Conservation (phyloP, 1,139 yeast genomes). For the Lodderomyces pseudojiufengensis region DNA sequence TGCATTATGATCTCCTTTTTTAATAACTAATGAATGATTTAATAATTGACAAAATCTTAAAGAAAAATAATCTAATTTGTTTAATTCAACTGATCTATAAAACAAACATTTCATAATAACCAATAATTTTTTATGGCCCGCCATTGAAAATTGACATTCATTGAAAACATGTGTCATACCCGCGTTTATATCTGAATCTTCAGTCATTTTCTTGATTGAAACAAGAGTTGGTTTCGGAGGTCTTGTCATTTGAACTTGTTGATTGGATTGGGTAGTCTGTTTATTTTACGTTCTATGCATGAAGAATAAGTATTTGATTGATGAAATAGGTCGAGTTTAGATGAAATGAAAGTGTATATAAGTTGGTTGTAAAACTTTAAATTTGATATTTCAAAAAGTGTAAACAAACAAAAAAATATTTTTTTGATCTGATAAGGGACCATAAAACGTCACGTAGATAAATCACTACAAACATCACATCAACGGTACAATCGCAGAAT, state of each 20-base stretch:
- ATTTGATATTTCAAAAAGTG: too few relatives aligned
- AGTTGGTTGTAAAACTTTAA: too few relatives aligned
- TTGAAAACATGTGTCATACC: slow-evolving; percentile 73
- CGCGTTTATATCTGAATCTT: slow-evolving; percentile 25
- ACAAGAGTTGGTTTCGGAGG: slow-evolving; percentile 16
- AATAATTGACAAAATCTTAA: slow-evolving; percentile 57
- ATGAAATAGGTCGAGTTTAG: too few relatives aligned
- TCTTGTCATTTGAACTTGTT: slow-evolving; percentile 5
- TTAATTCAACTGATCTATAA: slow-evolving; percentile 49
- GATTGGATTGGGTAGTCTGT: neutral
- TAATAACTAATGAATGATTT: slow-evolving; percentile 62
- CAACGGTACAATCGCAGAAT: too few relatives aligned
- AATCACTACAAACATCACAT: too few relatives aligned
- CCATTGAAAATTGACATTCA: slow-evolving; percentile 69
- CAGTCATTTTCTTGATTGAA: slow-evolving; percentile 21
- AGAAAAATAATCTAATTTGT: slow-evolving; percentile 55
- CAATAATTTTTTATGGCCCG: slow-evolving; percentile 75
- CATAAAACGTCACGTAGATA: too few relatives aligned
- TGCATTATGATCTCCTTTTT: slow-evolving; percentile 68
- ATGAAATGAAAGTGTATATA: too few relatives aligned
- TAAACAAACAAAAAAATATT: too few relatives aligned
- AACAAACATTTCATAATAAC: slow-evolving; percentile 61
- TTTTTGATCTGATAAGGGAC: too few relatives aligned
- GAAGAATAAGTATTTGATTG: too few relatives aligned
- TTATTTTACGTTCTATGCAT: neutral